phyloP scores from a whole-genome alignment of 192 early-diverging fungal species.

The Coemansia furcata region DNA sequence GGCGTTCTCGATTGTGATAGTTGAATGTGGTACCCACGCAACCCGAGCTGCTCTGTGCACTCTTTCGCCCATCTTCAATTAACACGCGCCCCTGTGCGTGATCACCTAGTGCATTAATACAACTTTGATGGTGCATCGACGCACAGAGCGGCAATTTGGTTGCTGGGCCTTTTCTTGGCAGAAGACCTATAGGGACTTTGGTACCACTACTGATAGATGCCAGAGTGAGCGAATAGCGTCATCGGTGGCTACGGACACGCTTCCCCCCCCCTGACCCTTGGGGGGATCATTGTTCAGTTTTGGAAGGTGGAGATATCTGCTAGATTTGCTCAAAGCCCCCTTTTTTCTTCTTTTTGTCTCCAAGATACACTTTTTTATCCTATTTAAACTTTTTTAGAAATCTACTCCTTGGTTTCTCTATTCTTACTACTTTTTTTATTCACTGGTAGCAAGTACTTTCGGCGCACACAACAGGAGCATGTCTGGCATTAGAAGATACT shows the following conservation, averaged over 20 bases:
- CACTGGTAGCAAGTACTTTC: neutral
- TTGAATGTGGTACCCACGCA: neutral
- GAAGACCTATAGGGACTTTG: neutral
- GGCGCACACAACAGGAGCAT: slow-evolving; percentile 15
- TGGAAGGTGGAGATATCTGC: neutral
- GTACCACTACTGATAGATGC: neutral
- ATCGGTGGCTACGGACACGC: neutral
- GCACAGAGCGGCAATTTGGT: neutral
- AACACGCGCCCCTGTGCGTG: neutral
- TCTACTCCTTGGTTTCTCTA: slow-evolving; percentile 7
- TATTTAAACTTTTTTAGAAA: neutral
- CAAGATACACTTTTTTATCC: neutral
- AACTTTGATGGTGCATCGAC: neutral
- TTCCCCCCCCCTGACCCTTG: neutral
- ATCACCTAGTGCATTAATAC: neutral
- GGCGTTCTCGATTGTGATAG: neutral
- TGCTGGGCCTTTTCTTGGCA: neutral
- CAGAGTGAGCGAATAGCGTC: neutral
- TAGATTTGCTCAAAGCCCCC: neutral
- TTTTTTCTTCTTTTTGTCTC: neutral
- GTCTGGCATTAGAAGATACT: slow-evolving; percentile 30
- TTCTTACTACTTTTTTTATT: neutral
- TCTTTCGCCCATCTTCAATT: neutral
- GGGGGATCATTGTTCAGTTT: neutral
- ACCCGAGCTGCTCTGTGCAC: neutral